Evolutionary conservation across 306 rosid genomes (phyloP), one percentile per base, ranked within the genome.

Genomic region (Rubus parviflorus): DNA sequence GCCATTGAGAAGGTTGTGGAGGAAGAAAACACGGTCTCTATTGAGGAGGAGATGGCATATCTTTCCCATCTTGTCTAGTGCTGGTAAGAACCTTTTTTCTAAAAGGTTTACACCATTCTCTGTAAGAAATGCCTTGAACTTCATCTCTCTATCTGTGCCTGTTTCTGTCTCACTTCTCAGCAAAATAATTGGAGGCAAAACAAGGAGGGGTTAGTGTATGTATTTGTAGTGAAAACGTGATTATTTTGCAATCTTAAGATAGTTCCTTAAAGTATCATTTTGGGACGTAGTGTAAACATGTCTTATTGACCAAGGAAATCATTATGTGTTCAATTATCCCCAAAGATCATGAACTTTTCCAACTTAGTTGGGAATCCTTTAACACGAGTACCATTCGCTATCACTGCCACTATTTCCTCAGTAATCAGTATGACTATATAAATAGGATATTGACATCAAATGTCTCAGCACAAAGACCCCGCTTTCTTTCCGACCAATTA

Each of bases 1-100:
- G 19, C 92, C 93, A 68, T 88, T 92, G 76, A 92, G 98, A 65
- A 95, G 97, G 78, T 95, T 92, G 81, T 95, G 97, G 81, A 95
- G 92, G 89, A 95, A 92, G 68, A 89, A 79, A 25, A 90, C 87
- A 81, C 88, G 93, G 72, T 93, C 97, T 53, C 81, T 83, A 3
- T 97, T 92, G 72, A 95, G 85, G 82, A 83, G 89, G 53, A 95
- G 82, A 69, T 89, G 96, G 82, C 96, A 95, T 20, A 75, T 58
- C 80, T 90, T 92, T 0, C 96, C 92, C 83, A 86, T 87, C 82
- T 87, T 95, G 52, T 95, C 97, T 3, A 95, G 86, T 6, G 97
- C 90, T 17, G 93, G 97, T 22, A 92, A 76, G 88, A 92, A 95
- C 73, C 98, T 81, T 88, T 77, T 88, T 76, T 90, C 98, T 19